Conservation (phyloP, 1,284 basidiomycete species). For the Pholiota adiposa region DNA sequence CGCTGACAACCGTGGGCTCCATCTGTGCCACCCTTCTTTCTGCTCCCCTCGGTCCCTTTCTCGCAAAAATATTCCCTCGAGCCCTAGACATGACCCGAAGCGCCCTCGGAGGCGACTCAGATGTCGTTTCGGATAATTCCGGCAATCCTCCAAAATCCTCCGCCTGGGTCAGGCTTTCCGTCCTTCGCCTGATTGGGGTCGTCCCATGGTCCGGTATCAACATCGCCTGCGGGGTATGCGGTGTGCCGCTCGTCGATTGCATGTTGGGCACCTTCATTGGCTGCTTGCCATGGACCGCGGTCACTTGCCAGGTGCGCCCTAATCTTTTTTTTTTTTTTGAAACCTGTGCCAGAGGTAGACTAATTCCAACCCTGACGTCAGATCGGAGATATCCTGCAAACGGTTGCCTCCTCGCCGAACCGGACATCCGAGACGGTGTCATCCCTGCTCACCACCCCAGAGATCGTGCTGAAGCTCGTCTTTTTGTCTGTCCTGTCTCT, state of each 20-base stretch:
- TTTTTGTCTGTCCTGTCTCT: conserved; percentile 76
- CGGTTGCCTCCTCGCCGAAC: conserved; percentile 69
- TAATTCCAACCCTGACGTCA: conserved; percentile 36
- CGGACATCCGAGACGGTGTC: conserved; percentile 72
- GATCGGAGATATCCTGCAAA: conserved; percentile 85
- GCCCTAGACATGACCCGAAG: conserved; percentile 81
- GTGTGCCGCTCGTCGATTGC: conserved; percentile 77
- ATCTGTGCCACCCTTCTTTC: conserved; percentile 78
- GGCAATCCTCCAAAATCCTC: conserved; percentile 48
- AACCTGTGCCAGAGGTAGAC: conserved; percentile 11
- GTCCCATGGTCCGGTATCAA: conserved; percentile 96
- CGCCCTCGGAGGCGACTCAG: conserved; percentile 60
- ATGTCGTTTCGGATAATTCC: conserved; percentile 30
- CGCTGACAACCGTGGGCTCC: conserved; percentile 87
- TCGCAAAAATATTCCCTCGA: conserved; percentile 80
- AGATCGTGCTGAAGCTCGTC: conserved; percentile 73
- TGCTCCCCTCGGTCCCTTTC: conserved; percentile 82
- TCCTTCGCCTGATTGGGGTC: conserved; percentile 86
- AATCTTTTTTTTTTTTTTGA: no score
- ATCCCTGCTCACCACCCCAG: conserved; percentile 70
- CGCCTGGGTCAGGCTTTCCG: conserved; percentile 83
- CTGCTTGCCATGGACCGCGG: conserved; percentile 81
- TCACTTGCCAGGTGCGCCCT: conserved; percentile 74
- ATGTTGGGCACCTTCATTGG: conserved; percentile 83
- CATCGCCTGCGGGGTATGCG: conserved; percentile 89